phyloP scores from a whole-genome alignment of 352 stramenopile genomes.

The Globisporangium spinosum region DNA sequence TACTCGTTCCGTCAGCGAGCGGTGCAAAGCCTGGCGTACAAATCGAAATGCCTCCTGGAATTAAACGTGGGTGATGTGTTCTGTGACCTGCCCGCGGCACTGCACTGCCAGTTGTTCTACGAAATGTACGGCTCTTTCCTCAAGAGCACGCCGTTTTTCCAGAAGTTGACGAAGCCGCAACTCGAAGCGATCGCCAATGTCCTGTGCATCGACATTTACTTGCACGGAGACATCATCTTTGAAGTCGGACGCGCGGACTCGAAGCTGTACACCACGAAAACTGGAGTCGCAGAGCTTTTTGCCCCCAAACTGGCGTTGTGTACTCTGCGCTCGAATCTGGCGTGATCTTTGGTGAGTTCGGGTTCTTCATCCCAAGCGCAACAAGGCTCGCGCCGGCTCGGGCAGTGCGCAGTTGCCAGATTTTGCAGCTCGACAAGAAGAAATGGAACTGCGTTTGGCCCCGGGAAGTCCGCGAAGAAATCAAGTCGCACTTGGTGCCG shows the following conservation, averaged over 20 bases:
- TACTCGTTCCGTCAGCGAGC: conserved; percentile 36
- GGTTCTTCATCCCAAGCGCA: conserved; percentile 52
- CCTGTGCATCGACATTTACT: conserved; percentile 58
- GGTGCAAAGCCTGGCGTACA: conserved; percentile 48
- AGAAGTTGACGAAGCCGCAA: conserved; percentile 33
- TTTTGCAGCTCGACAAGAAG: conserved; percentile 50
- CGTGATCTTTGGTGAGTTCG: conserved; percentile 54
- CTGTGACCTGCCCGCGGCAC: conserved; percentile 34
- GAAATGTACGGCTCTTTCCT: conserved; percentile 53
- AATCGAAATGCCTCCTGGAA: conserved; percentile 47
- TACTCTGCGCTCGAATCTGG: conserved; percentile 30
- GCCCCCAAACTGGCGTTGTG: conserved; percentile 31
- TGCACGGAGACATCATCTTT: conserved; percentile 59
- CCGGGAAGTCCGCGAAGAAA: conserved; percentile 22
- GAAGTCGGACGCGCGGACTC: conserved; percentile 39
- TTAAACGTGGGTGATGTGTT: conserved; percentile 38
- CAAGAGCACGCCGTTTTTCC: conserved; percentile 33
- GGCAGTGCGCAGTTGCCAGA: conserved; percentile 53
- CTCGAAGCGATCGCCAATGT: conserved; percentile 46
- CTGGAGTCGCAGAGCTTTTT: conserved; percentile 44
- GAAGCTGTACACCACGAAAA: conserved; percentile 48
- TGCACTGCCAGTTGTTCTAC: conserved; percentile 38
- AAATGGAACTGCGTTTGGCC: conserved; percentile 59
- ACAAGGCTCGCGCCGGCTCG: conserved; percentile 42
- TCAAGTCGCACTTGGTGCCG: conserved; percentile 41